Conservation (phyloP, 73 alveolate species). For the Paramecium octaurelia region DNA sequence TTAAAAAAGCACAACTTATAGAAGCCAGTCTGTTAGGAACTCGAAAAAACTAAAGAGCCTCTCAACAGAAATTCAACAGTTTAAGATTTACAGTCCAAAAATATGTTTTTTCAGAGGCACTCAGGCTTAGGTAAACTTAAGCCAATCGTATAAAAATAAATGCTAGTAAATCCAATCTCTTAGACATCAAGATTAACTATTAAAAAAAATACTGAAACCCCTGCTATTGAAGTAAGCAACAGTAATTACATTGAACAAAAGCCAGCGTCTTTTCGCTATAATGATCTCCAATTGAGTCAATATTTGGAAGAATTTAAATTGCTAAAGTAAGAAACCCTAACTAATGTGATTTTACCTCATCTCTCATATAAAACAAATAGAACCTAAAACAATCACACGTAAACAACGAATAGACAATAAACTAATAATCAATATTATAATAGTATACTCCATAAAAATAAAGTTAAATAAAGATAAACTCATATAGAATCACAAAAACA, state of each 20-base stretch:
- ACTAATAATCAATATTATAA: neutral
- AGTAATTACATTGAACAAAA: neutral
- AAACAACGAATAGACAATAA: neutral
- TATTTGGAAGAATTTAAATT: neutral
- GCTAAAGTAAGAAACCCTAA: neutral
- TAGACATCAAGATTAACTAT: neutral
- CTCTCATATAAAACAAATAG: neutral
- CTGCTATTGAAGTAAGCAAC: neutral
- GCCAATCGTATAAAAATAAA: neutral
- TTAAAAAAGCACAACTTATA: neutral
- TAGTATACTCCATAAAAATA: neutral
- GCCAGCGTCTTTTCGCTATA: neutral
- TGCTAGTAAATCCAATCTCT: neutral
- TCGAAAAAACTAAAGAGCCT: neutral
- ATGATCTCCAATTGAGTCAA: neutral
- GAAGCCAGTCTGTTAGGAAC: constrained; percentile 12
- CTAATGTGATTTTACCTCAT: neutral
- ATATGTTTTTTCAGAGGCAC: neutral
- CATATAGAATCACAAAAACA: neutral
- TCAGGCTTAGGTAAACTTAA: neutral
- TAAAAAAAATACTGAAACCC: neutral
- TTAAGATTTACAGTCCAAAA: neutral
- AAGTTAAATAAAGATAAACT: neutral
- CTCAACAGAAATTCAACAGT: constrained; percentile 5
- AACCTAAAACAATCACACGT: neutral